These are phyloP conservation scores for Diaporthe sp. DNA, from an alignment of 2,329 filamentous ascomycete species.

Conservation along the genomic window DNA sequence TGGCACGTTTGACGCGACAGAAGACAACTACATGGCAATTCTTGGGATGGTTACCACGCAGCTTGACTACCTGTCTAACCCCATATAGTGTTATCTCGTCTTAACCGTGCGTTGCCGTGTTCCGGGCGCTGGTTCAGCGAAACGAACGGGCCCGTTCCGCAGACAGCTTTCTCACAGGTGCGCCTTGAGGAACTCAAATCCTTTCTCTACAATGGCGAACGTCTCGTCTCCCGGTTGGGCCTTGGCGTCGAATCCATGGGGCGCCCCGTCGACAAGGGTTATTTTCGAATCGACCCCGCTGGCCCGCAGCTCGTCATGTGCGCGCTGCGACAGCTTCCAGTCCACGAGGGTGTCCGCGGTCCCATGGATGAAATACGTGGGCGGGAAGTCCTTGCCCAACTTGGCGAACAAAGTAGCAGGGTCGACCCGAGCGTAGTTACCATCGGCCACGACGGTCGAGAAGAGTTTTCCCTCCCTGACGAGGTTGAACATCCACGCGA, in stretches of 20 bases:
- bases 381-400: neutral
- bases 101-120: neutral
- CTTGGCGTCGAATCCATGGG: neutral
- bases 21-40: constrained; percentile 18
- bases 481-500: constrained; percentile 2
- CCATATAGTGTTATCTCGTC: neutral
- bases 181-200: neutral
- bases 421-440: neutral
- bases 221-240: neutral
- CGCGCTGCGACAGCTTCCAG: neutral
- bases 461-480: neutral
- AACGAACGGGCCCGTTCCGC: neutral
- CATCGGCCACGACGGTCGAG: neutral
- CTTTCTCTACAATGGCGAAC: neutral
- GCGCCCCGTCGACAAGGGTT: neutral
- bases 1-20: constrained; percentile 6
- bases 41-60: neutral
- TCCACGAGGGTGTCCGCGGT: constrained; percentile 7
- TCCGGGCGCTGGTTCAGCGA: neutral
- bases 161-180: neutral
- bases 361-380: neutral
- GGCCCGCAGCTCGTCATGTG: neutral
- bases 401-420: neutral
- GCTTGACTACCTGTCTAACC: constrained; percentile 15
- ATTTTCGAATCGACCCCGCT: neutral